Conservation (phyloP, 2,329 filamentous ascomycete genomes). For the Fusarium solani-melongenae region DNA sequence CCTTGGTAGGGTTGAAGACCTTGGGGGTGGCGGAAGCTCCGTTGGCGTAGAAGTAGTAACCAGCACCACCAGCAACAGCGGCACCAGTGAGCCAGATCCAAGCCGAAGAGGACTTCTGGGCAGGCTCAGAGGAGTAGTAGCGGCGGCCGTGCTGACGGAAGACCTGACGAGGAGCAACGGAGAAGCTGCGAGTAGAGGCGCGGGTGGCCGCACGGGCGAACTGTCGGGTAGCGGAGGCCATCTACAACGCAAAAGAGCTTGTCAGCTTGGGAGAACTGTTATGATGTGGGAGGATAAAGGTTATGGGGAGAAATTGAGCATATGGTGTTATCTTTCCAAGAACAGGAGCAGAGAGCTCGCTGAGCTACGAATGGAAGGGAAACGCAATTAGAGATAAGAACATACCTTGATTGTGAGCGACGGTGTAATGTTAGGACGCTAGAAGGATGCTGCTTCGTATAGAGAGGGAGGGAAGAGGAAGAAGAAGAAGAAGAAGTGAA, state of each 20-base stretch:
- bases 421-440: slow-evolving; percentile 16
- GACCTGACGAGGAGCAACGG: slow-evolving; percentile 70
- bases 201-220: slow-evolving; percentile 70
- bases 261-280: background rate
- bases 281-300: background rate
- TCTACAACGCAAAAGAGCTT: slow-evolving; percentile 38
- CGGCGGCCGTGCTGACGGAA: slow-evolving; percentile 81
- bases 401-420: slow-evolving; percentile 34
- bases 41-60: slow-evolving; percentile 73
- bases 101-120: slow-evolving; percentile 60
- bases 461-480: slow-evolving; percentile 16
- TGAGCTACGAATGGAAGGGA: background rate
- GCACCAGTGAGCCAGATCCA: slow-evolving; percentile 70
- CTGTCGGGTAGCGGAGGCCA: slow-evolving; percentile 61
- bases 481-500: slow-evolving; percentile 9
- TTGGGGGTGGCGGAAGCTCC: slow-evolving; percentile 63
- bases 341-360: background rate
- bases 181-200: slow-evolving; percentile 67
- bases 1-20: slow-evolving; percentile 78
- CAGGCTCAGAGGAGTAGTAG: slow-evolving; percentile 79
- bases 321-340: background rate
- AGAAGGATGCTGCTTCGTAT: slow-evolving; percentile 8
- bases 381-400: background rate
- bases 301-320: background rate
- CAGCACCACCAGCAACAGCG: slow-evolving; percentile 70